Base-by-base conservation (phyloP, 2,329 filamentous ascomycete genomes). In the Cyphellophora europaea region DNA sequence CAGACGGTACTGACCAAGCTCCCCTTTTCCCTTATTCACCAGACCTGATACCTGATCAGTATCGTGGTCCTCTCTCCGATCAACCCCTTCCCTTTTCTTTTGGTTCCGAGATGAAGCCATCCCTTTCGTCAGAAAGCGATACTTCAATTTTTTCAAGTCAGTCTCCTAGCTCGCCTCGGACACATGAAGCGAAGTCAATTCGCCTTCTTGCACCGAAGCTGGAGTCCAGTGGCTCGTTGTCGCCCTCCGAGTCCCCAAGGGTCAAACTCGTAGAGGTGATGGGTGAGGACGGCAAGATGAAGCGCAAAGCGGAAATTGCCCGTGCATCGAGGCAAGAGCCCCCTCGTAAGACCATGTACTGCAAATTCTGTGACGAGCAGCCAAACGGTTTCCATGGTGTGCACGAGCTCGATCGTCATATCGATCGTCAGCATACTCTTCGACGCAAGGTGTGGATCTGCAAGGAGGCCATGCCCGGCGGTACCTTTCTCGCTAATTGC, bases 301-400 rank as follows among this genome's bases (percentile, higher is more conserved):
- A 72, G 49, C 64, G 69, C 47, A 69, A 73, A 32, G 69, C 61
- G 45, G 67, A 59, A 52, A 77, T 60, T 30, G 59, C 65, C 40
- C 76, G 74, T 50, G 62, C 69, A 17, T 65, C 69, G 2, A 70
- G 77, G 42, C 62, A 71, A 36, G 78, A 82, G 11, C 81, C 81
- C 16, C 74, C 74, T 49, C 78, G 82, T 41, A 49, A 49, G 41
- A 48, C 43, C 17, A 72, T 74, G 21, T 73, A 72, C 52, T 93
- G 87, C 55, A 54, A 61, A 2, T 62, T 73, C 40, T 94, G 86
- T 61, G 69, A 71, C 33, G 77, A 84, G 36, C 73, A 83, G 34
- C 79, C 79, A 0, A 73, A 82, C 12, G 86, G 84, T 29, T 93
- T 93, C 58, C 77, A 87, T 19, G 87, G 87, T 35, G 82, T 88